Evolutionary conservation across 1,284 basidiomycete genomes (phyloP).

Genomic region (Termitomyces sp.): DNA sequence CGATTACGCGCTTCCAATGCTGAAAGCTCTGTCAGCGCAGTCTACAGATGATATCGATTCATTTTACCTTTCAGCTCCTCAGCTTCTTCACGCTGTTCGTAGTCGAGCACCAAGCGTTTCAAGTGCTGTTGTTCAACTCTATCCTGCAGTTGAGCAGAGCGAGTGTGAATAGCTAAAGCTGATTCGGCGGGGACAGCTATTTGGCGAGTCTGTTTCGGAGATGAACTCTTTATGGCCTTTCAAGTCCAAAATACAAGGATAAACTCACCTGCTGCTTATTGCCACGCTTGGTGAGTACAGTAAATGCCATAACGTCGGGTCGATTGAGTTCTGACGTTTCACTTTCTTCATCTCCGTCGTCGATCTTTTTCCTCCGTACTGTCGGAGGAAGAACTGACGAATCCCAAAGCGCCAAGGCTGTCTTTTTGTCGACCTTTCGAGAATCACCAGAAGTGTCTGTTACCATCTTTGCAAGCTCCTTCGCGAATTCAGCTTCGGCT

Average conservation of each 20-base stretch:
- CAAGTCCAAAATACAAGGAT: background rate
- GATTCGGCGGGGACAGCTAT: slow-evolving; percentile 85
- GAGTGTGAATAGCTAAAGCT: slow-evolving; percentile 83
- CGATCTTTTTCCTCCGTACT: slow-evolving; percentile 54
- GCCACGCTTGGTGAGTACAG: slow-evolving; percentile 88
- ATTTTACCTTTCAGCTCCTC: slow-evolving; percentile 68
- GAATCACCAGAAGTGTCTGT: slow-evolving; percentile 80
- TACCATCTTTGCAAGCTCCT: slow-evolving; percentile 94
- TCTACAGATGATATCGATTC: background rate
- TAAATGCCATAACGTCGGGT: slow-evolving; percentile 82
- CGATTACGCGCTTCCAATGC: slow-evolving; percentile 67
- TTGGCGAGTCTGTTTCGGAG: slow-evolving; percentile 59
- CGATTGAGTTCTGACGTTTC: slow-evolving; percentile 34
- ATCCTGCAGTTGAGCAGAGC: slow-evolving; percentile 85
- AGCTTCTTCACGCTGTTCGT: slow-evolving; percentile 80
- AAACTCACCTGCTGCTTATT: slow-evolving; percentile 81
- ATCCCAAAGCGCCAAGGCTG: slow-evolving; percentile 80
- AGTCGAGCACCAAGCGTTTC: slow-evolving; percentile 86
- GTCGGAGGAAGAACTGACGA: slow-evolving; percentile 71
- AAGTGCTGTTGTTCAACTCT: slow-evolving; percentile 93
- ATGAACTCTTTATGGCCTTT: slow-evolving; percentile 5
- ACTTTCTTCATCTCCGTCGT: slow-evolving; percentile 50
- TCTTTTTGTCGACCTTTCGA: slow-evolving; percentile 81
- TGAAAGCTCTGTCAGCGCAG: slow-evolving; percentile 22
- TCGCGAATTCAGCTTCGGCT: slow-evolving; percentile 89